A percentile compares a stretch with the other conserved stretches of the same genome.
These are phyloP conservation scores for Camelina laxa DNA, from an alignment of 345 rosid genomes.

Conservation along the genomic window DNA sequence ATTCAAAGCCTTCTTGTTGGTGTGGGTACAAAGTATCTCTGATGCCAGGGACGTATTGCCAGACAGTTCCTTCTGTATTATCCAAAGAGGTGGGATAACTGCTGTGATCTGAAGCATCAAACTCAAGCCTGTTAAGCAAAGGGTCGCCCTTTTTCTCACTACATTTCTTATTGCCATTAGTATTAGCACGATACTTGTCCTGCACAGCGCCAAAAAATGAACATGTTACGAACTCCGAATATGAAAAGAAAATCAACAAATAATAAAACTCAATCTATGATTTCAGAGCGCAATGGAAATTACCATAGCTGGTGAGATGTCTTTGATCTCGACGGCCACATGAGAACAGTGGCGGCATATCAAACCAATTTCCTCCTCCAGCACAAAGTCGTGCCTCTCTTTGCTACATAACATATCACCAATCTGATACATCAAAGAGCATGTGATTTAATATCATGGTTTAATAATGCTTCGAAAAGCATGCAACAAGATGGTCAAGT, in stretches of 20 bases:
- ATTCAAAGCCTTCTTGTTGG: slow-evolving; percentile 82
- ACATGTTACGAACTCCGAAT: slow-evolving; percentile 14
- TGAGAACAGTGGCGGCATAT: slow-evolving; percentile 52
- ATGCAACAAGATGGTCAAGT: slow-evolving; percentile 6
- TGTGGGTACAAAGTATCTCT: slow-evolving; percentile 58
- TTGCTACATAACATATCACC: slow-evolving; percentile 43
- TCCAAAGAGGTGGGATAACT: slow-evolving; percentile 10
- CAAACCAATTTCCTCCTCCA: slow-evolving; percentile 65
- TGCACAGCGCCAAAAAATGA: slow-evolving; percentile 29
- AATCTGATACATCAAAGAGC: slow-evolving; percentile 40
- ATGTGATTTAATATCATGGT: background rate
- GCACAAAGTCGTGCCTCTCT: slow-evolving; percentile 52
- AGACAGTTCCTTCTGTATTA: slow-evolving; percentile 59
- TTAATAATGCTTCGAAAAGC: slow-evolving; percentile 9
- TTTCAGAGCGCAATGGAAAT: slow-evolving; percentile 16
- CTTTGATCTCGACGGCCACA: slow-evolving; percentile 54
- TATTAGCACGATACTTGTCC: slow-evolving; percentile 42
- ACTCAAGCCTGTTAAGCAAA: slow-evolving; percentile 32
- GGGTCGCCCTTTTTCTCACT: slow-evolving; percentile 36
- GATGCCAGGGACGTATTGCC: slow-evolving; percentile 70
- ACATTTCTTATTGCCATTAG: slow-evolving; percentile 32
- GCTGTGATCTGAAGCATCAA: slow-evolving; percentile 21
- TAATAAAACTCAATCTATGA: slow-evolving; percentile 12
- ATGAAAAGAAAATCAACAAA: background rate
- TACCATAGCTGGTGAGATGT: slow-evolving; percentile 55